Evolutionary conservation across 345 rosid genomes (phyloP), one percentile per base, ranked within the genome.

Genomic region (Turritis glabra): DNA sequence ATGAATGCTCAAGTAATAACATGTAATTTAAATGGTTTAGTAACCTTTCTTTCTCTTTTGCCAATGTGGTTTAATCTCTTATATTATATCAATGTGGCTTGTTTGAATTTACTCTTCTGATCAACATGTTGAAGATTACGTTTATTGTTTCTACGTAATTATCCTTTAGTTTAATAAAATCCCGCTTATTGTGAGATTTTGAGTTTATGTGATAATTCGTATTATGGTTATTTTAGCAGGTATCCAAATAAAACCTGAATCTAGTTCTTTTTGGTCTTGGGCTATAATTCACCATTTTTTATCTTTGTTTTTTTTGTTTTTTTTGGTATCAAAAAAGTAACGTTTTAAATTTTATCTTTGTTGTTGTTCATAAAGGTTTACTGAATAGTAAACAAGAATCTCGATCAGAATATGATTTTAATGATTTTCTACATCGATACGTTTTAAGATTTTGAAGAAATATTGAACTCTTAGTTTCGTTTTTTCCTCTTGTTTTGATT

Each of bases 1-100:
- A 74, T 58, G 53, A 59, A 37, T 48, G 52, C 73, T 57, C n/a
- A 38, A 66, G 40, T 17, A 8, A n/a, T 33, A 55, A 55, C 63
- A 26, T 64, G 55, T 64, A 13, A 17, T 52, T 38, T 21, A 11
- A 51, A 44, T 51, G 46, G 65, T 17, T 55, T 44, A 33, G 32
- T 62, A 15, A 53, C 30, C 4, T 14, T 37, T 26, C 17, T 7
- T 18, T 5, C 7, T 14, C 19, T 40, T 1, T 22, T 23, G 53
- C 57, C 32, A 44, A 8, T 25, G 19, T 63, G 64, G 37, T 52
- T 53, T 30, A 11, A 44, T 22, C 30, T 44, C 22, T 29, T 65
- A 33, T 23, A 23, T 17, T 25, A 17, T 65, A 33, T 46, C 40
- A 56, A 23, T 65, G 41, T 23, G 18, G 64, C 48, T 65, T 55